Base-by-base conservation (phyloP, 2,329 filamentous ascomycete species). In the Talaromyces sp. region DNA sequence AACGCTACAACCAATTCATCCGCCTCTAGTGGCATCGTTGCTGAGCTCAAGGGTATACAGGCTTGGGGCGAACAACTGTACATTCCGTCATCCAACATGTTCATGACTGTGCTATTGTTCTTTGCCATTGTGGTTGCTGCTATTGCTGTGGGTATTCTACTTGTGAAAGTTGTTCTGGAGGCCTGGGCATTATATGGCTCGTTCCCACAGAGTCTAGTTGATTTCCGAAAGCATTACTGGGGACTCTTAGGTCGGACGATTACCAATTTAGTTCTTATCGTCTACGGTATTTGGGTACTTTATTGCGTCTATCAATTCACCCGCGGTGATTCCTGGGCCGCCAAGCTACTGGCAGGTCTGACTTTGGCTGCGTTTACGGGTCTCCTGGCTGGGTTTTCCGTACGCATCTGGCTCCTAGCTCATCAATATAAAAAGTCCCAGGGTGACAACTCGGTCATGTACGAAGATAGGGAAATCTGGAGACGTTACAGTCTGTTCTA, bases 281-380 rank as follows among this genome's bases (percentile, higher is more conserved):
- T 98, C 2, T 99, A 98, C 79, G 92, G 95, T 67, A 87, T 97
- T 67, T 98, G 95, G 95, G 92, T 93, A 0, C 82, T 98, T 50
- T 98, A 97, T 80, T 98, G 94, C 76, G 86, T 99, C 68, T 98
- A 94, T 78, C 95, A 99, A 75, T 97, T 98, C 78, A 95, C 90
- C 1, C 86, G 89, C 49, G 93, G 94, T 66, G 95, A 98, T 78
- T 98, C 94, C 0, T 97, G 93, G 93, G 92, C 90, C 8, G 93
- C 93, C 54, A 95, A 96, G 77, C 70, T 85, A 0, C 87, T 98
- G 31, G 95, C 95, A 16, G 94, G 84, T 66, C 80, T 96, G 19
- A 97, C 93, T 0, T 85, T 98, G 1, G 87, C 78, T 2, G 73
- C 93, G 4, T 98, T 98, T 75, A 97, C 94, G 0, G 87, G 79